Conservation (phyloP, 2,329 filamentous ascomycete genomes). For the Fusarium vanettenii region DNA sequence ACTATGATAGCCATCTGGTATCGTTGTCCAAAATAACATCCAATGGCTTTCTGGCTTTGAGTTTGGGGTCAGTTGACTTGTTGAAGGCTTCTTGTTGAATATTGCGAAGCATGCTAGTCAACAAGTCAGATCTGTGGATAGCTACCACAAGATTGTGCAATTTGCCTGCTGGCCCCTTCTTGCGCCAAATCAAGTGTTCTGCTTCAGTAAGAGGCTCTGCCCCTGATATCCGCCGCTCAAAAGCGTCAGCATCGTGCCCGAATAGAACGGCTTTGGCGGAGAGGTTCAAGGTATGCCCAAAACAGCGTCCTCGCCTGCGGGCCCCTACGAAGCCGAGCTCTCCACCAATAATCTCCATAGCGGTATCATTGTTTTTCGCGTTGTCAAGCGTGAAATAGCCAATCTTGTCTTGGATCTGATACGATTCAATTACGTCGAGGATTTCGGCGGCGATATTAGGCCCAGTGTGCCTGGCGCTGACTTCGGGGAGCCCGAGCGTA, state of each 20-base stretch:
- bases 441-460: conserved; percentile 11
- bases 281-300: conserved; percentile 27
- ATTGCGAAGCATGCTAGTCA: conserved; percentile 9
- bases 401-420: background rate
- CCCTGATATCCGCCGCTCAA: conserved; percentile 5
- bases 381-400: too few species aligned
- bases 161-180: conserved; percentile 25
- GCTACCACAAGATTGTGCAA: conserved; percentile 25
- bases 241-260: conserved; percentile 21
- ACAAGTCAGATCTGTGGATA: conserved; percentile 17
- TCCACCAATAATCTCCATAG: conserved; percentile 19
- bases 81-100: background rate
- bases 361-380: conserved; percentile 24
- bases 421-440: background rate
- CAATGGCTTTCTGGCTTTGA: conserved; percentile 9
- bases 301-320: conserved; percentile 8
- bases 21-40: conserved; percentile 24
- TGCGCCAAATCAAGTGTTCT: conserved; percentile 11
- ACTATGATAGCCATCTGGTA: conserved; percentile 27
- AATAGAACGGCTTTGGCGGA: conserved; percentile 24
- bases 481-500: conserved; percentile 26
- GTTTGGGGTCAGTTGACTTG: too few species aligned
- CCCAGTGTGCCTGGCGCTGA: conserved; percentile 7
- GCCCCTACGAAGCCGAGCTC: conserved; percentile 10
- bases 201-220: background rate